Evolutionary conservation across 306 rosid species (phyloP).

Genomic region (Arachis hypogaea): DNA sequence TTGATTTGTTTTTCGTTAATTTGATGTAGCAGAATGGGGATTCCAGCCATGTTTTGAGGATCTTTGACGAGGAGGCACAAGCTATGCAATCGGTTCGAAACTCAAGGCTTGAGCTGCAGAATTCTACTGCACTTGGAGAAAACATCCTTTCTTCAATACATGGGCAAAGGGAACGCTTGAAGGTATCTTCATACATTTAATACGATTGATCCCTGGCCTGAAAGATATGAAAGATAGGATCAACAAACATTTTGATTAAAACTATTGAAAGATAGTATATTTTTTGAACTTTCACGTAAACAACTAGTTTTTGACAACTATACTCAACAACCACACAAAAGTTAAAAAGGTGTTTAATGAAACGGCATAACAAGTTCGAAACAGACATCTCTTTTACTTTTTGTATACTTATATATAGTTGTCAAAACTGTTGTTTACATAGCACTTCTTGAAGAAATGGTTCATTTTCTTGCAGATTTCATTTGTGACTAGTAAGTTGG

Average conservation of each 20-base stretch:
- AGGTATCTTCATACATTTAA: constrained; percentile 54
- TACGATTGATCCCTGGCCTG: neutral
- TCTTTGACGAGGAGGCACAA: constrained; percentile 81
- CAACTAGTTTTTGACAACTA: too few relatives aligned
- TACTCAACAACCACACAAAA: too few relatives aligned
- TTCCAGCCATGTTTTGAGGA: constrained; percentile 71
- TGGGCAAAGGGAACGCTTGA: constrained; percentile 83
- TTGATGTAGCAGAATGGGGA: constrained; percentile 69
- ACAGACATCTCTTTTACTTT: too few relatives aligned
- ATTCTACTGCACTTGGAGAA: constrained; percentile 76
- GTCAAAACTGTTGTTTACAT: too few relatives aligned
- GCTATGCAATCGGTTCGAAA: constrained; percentile 72
- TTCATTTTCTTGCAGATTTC: too few relatives aligned
- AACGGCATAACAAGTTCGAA: too few relatives aligned
- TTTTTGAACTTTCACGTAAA: too few relatives aligned
- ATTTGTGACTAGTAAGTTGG: neutral
- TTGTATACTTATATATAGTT: too few relatives aligned
- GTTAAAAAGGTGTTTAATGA: too few relatives aligned
- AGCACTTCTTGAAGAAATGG: too few relatives aligned
- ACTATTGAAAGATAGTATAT: neutral
- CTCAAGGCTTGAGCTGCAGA: constrained; percentile 75
- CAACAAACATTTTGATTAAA: constrained; percentile 27
- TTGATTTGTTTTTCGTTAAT: neutral
- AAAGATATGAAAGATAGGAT: constrained; percentile 5
- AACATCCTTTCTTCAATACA: constrained; percentile 75